These are phyloP conservation scores for Pyracantha coccinea DNA, from an alignment of 331 rosid species.

Conservation along the genomic window DNA sequence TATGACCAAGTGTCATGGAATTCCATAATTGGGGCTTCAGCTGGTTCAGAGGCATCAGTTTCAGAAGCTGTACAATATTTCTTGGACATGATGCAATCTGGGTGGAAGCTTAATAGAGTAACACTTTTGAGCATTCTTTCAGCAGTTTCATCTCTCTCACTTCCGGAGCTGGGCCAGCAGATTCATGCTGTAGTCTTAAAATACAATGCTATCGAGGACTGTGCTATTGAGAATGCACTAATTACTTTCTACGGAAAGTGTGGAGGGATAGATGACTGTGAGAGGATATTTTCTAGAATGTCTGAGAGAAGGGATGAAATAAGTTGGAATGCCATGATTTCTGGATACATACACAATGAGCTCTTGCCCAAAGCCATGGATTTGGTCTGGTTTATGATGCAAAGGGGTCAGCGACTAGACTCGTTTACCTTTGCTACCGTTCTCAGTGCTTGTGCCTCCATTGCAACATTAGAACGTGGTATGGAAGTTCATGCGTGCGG, in stretches of 20 bases:
- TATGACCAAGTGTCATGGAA: constrained; percentile 86
- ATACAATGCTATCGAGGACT: constrained; percentile 40
- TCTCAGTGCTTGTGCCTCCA: constrained; percentile 93
- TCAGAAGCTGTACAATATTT: constrained; percentile 53
- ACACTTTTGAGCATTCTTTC: constrained; percentile 66
- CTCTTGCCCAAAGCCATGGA: constrained; percentile 64
- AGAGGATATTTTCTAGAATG: constrained; percentile 68
- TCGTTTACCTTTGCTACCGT: constrained; percentile 84
- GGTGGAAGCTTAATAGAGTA: constrained; percentile 64
- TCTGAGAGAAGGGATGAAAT: constrained; percentile 64
- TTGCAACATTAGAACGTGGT: constrained; percentile 79
- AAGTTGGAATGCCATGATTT: constrained; percentile 95
- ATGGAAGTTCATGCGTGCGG: constrained; percentile 90
- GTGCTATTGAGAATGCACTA: constrained; percentile 70
- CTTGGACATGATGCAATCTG: constrained; percentile 62
- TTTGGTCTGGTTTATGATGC: constrained; percentile 85
- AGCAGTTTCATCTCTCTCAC: constrained; percentile 65
- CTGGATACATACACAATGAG: constrained; percentile 77
- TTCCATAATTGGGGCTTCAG: constrained; percentile 67
- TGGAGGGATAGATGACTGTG: constrained; percentile 54
- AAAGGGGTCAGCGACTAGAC: constrained; percentile 72
- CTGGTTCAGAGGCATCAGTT: constrained; percentile 46
- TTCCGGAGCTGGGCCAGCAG: constrained; percentile 44
- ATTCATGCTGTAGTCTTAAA: constrained; percentile 62
- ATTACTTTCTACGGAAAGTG: constrained; percentile 84